phyloP scores from a whole-genome alignment of 2,329 filamentous ascomycete genomes.

The Cucurbitaria berberidis region DNA sequence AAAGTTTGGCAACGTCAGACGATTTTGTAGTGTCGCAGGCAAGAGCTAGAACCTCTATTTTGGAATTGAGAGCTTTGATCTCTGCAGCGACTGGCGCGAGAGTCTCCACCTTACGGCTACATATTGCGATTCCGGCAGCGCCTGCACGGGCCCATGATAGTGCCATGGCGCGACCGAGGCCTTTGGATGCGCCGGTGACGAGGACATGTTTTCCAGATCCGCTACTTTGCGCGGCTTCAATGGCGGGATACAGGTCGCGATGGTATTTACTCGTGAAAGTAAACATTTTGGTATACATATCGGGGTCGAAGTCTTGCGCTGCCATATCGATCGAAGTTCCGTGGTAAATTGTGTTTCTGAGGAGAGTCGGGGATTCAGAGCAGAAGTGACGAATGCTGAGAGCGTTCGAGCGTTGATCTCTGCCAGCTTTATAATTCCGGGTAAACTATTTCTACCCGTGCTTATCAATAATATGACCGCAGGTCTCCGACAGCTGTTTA shows the following conservation, averaged over 20 bases:
- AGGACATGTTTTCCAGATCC: conserved; percentile 36
- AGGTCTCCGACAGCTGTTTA: too few relatives aligned
- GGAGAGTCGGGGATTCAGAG: too few relatives aligned
- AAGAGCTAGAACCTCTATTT: conserved; percentile 7
- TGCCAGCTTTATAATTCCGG: too few relatives aligned
- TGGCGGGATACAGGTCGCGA: conserved; percentile 29
- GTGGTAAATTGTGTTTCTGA: too few relatives aligned
- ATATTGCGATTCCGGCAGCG: conserved; percentile 49
- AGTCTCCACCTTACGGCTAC: conserved; percentile 45
- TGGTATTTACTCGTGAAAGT: conserved; percentile 21
- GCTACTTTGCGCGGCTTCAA: conserved; percentile 29
- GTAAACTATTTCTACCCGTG: too few relatives aligned
- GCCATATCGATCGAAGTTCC: background rate
- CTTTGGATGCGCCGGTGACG: conserved; percentile 37
- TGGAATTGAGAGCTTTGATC: background rate
- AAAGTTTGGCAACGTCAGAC: background rate
- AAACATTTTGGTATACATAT: conserved; percentile 21
- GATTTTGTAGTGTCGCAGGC: conserved; percentile 7
- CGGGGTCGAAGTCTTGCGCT: conserved; percentile 10
- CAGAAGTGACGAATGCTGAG: too few relatives aligned
- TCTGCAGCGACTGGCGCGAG: conserved; percentile 27
- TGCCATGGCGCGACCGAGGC: conserved; percentile 30
- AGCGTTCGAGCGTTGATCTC: too few relatives aligned
- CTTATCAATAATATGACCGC: too few relatives aligned
- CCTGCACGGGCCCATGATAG: conserved; percentile 48